Conservation (phyloP, 2,329 filamentous ascomycete genomes). For the Arthrocladium fulminans region DNA sequence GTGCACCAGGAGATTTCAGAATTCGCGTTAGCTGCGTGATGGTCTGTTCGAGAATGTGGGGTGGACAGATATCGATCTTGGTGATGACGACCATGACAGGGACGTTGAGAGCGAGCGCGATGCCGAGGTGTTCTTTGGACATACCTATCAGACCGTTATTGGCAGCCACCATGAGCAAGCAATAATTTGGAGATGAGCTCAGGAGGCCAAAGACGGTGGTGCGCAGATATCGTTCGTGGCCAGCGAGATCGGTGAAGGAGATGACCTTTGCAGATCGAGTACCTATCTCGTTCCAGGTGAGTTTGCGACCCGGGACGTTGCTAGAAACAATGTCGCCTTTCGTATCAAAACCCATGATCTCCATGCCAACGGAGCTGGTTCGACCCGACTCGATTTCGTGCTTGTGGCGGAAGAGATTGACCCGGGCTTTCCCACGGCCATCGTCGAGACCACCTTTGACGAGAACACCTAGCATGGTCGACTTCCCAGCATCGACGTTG, state of each 20-base stretch:
- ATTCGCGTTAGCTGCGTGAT: conserved; percentile 86
- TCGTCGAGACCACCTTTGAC: conserved; percentile 95
- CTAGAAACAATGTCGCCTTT: conserved; percentile 73
- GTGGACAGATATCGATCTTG: conserved; percentile 97
- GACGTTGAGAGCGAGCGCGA: conserved; percentile 87
- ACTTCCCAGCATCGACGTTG: conserved; percentile 96
- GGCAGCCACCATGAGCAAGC: conserved; percentile 93
- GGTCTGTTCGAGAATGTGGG: conserved; percentile 89
- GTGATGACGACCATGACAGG: conserved; percentile 97
- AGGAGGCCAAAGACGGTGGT: conserved; percentile 94
- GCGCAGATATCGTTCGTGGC: conserved; percentile 87
- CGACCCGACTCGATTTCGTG: conserved; percentile 93
- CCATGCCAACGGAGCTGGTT: conserved; percentile 95
- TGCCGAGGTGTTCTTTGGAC: conserved; percentile 96
- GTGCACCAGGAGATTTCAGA: conserved; percentile 82
- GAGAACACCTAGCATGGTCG: conserved; percentile 86
- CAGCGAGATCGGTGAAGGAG: conserved; percentile 88
- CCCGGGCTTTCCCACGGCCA: conserved; percentile 81
- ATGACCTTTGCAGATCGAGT: conserved; percentile 92
- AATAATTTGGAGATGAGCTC: conserved; percentile 94
- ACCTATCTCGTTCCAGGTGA: conserved; percentile 97
- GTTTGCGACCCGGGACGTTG: conserved; percentile 70
- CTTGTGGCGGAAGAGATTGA: conserved; percentile 95
- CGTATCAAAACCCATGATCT: conserved; percentile 95
- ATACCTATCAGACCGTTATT: conserved; percentile 97